Base-by-base conservation (phyloP, 495 filamentous ascomycete genomes). In the Xylaria nigripes region DNA sequence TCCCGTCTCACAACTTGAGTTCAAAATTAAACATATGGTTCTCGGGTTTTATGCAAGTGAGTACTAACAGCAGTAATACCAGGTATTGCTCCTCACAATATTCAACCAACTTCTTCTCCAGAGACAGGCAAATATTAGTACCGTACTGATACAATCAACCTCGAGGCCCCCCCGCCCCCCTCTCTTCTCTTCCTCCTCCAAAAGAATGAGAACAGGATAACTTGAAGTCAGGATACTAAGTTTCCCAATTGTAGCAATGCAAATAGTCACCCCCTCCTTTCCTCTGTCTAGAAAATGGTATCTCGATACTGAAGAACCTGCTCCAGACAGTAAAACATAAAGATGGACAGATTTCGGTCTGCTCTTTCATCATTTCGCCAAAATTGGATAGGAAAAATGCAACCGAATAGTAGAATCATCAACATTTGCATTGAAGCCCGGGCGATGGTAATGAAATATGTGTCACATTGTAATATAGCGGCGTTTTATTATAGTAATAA, bases 401-500 rank as follows among this genome's bases (percentile, higher is more conserved):
- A 41, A 54, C 15, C 36, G 38, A 27, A 25, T 51, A 63, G 62
- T 24, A 52, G 42, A 51, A 56, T 56, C 62, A 57, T 46, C 56
- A 45, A 61, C 46, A 51, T 59, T 51, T 47, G 58, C 55, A 47
- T 38, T 59, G 13, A 25, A 58, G 52, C 36, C 55, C 32, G 42
- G 12, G 16, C 12, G 12, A 46, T 12, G 16, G 13, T 10, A 47
- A 47, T 19, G 12, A 8, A 47, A 13, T 42, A 48, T 42, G 25
- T 23, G 34, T 32, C 6, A 32, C 34, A 42, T 27, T 19, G 34
- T 24, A 30, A 29, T 57, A 51, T 36, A 47, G 42, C 58, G 29
- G 55, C 55, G 41, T 65, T 51, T 42, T 21, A 41, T 55, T 51
- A 57, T 62, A n/a, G 52, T 55, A 54, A 48, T 57, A 42, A 57